Evolutionary conservation across 2,329 filamentous ascomycete genomes (phyloP).

Genomic region (Polychaeton citri): DNA sequence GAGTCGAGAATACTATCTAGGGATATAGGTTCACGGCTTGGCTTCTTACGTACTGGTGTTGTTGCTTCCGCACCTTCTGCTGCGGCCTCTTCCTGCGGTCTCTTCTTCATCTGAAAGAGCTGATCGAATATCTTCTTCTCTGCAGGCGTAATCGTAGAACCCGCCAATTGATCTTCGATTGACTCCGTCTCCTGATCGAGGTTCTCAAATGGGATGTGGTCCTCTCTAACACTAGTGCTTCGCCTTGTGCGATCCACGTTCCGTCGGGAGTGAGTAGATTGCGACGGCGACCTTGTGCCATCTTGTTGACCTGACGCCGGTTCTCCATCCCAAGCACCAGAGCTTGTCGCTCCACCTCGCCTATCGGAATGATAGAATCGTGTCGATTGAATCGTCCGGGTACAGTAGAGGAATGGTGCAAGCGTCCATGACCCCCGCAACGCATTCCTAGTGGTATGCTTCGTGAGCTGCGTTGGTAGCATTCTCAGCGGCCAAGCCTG

Average conservation of each 20-base stretch:
- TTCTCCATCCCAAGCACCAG: background rate
- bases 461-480: too few relatives aligned
- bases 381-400: conserved; percentile 11
- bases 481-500: too few relatives aligned
- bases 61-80: background rate
- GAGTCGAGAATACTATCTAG: background rate
- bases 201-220: conserved; percentile 9
- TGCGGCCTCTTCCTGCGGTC: conserved; percentile 1
- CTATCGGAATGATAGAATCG: background rate
- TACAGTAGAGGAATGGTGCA: conserved; percentile 19
- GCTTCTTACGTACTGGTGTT: background rate
- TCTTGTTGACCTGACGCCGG: background rate
- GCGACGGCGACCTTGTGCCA: background rate
- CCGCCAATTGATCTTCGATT: conserved; percentile 5
- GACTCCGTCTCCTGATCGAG: conserved; percentile 1
- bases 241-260: background rate
- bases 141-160: conserved; percentile 10
- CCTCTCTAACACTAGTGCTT: background rate
- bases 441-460: too few relatives aligned
- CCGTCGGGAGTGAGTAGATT: background rate
- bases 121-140: conserved; percentile 9
- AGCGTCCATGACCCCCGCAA: conserved; percentile 1
- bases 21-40: background rate
- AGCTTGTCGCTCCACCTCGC: background rate
- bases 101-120: conserved; percentile 6